phyloP scores from a whole-genome alignment of 2,329 filamentous ascomycete species.

The Cytospora leucostoma region DNA sequence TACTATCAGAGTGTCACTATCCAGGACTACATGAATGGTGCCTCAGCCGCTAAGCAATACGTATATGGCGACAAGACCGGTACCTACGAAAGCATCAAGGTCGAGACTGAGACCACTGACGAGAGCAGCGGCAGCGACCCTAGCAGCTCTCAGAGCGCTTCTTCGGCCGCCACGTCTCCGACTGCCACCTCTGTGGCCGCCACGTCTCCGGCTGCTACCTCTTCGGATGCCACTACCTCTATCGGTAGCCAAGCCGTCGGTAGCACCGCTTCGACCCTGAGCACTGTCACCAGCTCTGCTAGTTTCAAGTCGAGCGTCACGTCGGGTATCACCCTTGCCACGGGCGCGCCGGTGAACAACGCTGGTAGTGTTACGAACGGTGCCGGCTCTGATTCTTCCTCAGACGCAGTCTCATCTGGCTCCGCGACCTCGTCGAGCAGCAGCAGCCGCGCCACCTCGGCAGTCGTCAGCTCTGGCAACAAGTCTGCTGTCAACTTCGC shows the following conservation, averaged over 20 bases:
- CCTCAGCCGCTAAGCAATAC: slow-evolving; percentile 53
- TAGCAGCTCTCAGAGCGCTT: slow-evolving; percentile 32
- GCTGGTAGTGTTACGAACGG: slow-evolving; percentile 24
- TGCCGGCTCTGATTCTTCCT: background rate
- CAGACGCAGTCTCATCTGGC: slow-evolving; percentile 1
- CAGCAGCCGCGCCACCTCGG: slow-evolving; percentile 27
- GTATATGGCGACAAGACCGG: slow-evolving; percentile 52
- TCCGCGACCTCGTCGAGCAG: slow-evolving; percentile 18
- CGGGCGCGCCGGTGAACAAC: slow-evolving; percentile 9
- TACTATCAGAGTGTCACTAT: slow-evolving; percentile 60
- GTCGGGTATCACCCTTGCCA: slow-evolving; percentile 16
- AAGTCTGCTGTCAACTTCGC: slow-evolving; percentile 30
- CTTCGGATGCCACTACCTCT: slow-evolving; percentile 26
- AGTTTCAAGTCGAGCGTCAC: slow-evolving; percentile 8
- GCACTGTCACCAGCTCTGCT: slow-evolving; percentile 16
- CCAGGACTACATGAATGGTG: slow-evolving; percentile 55
- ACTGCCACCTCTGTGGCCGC: slow-evolving; percentile 24
- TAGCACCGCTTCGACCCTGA: slow-evolving; percentile 26
- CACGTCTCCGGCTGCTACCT: slow-evolving; percentile 28
- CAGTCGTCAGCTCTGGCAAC: slow-evolving; percentile 30
- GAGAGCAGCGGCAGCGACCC: slow-evolving; percentile 28
- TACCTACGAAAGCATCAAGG: slow-evolving; percentile 53
- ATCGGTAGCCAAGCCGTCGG: slow-evolving; percentile 25
- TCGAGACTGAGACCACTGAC: slow-evolving; percentile 37
- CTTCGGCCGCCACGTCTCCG: slow-evolving; percentile 29